Conservation (phyloP, 2,329 filamentous ascomycete species). For the Onygena corvina region DNA sequence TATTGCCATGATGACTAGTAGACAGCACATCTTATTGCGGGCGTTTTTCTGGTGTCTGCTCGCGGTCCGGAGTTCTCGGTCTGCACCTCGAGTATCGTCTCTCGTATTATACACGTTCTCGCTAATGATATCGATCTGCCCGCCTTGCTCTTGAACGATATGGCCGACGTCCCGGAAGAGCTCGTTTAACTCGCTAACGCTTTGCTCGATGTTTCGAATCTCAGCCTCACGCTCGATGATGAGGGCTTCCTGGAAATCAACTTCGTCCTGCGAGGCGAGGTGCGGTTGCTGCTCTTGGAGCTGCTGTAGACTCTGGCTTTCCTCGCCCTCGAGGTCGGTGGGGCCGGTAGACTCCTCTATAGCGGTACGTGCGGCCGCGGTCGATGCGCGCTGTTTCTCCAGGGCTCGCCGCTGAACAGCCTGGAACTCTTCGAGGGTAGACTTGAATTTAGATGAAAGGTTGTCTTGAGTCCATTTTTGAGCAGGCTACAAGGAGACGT, state of each 20-base stretch:
- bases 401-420: conserved; percentile 76
- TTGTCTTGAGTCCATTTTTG: conserved; percentile 97
- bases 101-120: conserved; percentile 77
- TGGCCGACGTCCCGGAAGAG: conserved; percentile 96
- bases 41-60: conserved; percentile 91
- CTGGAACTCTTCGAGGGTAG: conserved; percentile 83
- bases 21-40: conserved; percentile 83
- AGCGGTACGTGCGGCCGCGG: conserved; percentile 68
- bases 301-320: conserved; percentile 53
- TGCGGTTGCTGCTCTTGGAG: conserved; percentile 67
- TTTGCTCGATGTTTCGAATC: conserved; percentile 95
- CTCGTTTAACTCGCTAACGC: conserved; percentile 88
- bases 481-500: conserved; percentile 50
- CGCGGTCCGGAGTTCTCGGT: conserved; percentile 72
- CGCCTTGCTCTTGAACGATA: conserved; percentile 89
- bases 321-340: conserved; percentile 30
- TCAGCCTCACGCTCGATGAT: conserved; percentile 95
- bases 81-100: conserved; percentile 71
- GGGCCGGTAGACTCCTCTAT: conserved; percentile 47
- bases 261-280: conserved; percentile 81
- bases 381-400: conserved; percentile 82
- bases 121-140: conserved; percentile 72
- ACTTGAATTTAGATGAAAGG: conserved; percentile 82
- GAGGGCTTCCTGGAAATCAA: conserved; percentile 91
- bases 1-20: conserved; percentile 76